Conservation (phyloP, 306 rosid genomes). For the Trichosanthes cucumerina region DNA sequence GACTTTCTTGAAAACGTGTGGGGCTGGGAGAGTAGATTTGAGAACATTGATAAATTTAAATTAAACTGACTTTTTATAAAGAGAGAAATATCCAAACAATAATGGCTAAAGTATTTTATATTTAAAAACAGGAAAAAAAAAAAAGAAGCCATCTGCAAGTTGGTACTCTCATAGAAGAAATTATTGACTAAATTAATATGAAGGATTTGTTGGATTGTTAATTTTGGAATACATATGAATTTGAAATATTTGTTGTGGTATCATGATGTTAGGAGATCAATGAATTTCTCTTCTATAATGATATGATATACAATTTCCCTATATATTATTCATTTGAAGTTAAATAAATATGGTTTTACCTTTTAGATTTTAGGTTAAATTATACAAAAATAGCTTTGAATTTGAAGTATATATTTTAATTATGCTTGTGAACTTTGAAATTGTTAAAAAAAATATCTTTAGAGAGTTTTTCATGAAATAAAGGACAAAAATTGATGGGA, state of each 20-base stretch:
- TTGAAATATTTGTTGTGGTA: neutral
- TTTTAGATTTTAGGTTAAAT: too few species aligned
- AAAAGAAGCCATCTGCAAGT: neutral
- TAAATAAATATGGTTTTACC: too few species aligned
- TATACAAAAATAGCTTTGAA: too few species aligned
- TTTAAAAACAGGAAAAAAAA: neutral
- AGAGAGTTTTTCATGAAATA: too few species aligned
- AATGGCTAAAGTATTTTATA: neutral
- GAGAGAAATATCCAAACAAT: neutral
- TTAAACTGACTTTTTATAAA: neutral
- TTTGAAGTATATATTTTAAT: too few species aligned
- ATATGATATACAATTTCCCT: too few species aligned
- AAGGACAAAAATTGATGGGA: too few species aligned
- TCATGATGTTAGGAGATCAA: too few species aligned
- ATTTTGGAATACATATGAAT: neutral
- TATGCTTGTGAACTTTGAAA: too few species aligned
- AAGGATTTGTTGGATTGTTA: neutral
- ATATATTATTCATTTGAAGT: too few species aligned
- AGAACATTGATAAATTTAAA: neutral
- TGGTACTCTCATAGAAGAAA: neutral
- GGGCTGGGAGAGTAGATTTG: neutral
- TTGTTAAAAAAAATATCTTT: too few species aligned
- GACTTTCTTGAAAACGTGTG: conserved; percentile 3
- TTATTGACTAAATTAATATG: neutral
- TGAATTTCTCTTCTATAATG: too few species aligned